Conservation (phyloP, 2,329 filamentous ascomycete genomes). For the Ceratocystis lukuohia region DNA sequence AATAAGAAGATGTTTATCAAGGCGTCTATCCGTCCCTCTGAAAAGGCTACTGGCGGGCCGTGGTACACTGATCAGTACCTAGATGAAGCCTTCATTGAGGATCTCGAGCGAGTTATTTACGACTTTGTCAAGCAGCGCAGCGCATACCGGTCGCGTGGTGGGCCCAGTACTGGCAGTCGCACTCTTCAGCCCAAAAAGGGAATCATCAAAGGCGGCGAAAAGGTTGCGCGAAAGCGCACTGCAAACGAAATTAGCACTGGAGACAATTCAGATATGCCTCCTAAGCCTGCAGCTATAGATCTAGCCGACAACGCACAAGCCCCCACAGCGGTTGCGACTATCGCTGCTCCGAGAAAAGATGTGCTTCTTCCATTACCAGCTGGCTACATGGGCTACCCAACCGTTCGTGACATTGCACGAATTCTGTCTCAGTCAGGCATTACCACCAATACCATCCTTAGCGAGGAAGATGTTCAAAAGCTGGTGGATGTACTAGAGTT, state of each 20-base stretch:
- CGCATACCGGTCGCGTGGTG: slow-evolving; percentile 44
- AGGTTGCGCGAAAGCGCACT: slow-evolving; percentile 36
- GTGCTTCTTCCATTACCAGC: slow-evolving; percentile 43
- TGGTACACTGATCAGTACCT: slow-evolving; percentile 91
- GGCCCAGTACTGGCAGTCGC: slow-evolving; percentile 24
- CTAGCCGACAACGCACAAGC: neutral
- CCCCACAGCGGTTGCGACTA: neutral
- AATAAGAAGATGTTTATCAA: slow-evolving; percentile 96
- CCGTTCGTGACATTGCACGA: slow-evolving; percentile 60
- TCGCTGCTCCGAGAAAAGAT: slow-evolving; percentile 26
- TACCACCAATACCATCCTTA: slow-evolving; percentile 56
- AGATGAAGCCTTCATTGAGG: slow-evolving; percentile 76
- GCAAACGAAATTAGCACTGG: slow-evolving; percentile 30
- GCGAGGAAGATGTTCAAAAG: slow-evolving; percentile 66
- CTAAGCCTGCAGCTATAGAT: slow-evolving; percentile 20
- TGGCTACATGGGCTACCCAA: slow-evolving; percentile 67
- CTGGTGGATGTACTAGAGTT: slow-evolving; percentile 79
- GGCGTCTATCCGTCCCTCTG: slow-evolving; percentile 66
- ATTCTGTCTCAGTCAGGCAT: slow-evolving; percentile 57
- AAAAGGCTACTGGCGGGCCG: slow-evolving; percentile 81
- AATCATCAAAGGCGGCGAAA: slow-evolving; percentile 36
- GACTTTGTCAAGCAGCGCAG: slow-evolving; percentile 58
- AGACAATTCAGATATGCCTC: slow-evolving; percentile 22
- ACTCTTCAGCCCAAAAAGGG: slow-evolving; percentile 43
- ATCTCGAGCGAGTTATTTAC: slow-evolving; percentile 59